Evolutionary conservation across 768 basidiomycete genomes (phyloP).

Genomic region (Boletus speciosus): DNA sequence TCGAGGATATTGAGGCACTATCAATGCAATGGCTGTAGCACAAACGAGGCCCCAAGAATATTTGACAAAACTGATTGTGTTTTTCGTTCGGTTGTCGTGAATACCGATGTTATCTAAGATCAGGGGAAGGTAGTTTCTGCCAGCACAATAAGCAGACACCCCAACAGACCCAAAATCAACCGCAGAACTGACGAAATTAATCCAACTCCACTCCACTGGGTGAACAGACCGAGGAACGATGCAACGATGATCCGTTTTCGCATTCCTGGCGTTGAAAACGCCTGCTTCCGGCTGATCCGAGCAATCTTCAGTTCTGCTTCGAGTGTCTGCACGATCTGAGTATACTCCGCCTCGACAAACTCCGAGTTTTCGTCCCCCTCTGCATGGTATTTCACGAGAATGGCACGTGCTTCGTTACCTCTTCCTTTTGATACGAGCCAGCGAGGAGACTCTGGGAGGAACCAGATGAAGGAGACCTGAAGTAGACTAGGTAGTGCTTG

Average conservation of each 20-base stretch:
- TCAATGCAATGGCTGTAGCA: neutral
- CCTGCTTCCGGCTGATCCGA: neutral
- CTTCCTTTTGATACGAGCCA: constrained; percentile 62
- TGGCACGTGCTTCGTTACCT: constrained; percentile 42
- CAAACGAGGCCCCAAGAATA: constrained; percentile 11
- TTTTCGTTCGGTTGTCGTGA: constrained; percentile 18
- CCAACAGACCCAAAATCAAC: rapidly evolving
- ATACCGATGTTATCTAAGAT: constrained; percentile 19
- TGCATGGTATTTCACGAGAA: constrained; percentile 58
- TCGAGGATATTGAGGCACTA: constrained; percentile 14
- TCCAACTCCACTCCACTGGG: constrained; percentile 14
- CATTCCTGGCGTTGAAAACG: constrained; percentile 14
- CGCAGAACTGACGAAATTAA: constrained; percentile 1
- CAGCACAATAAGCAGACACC: neutral
- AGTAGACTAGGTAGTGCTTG: constrained; percentile 52
- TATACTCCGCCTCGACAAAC: constrained; percentile 56
- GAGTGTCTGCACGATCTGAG: constrained; percentile 53
- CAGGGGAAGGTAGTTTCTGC: constrained; percentile 9
- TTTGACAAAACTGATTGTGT: constrained; percentile 10
- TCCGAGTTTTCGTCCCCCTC: constrained; percentile 51
- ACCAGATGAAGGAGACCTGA: constrained; percentile 53
- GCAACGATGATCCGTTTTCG: constrained; percentile 12
- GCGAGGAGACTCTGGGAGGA: constrained; percentile 62
- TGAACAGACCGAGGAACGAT: constrained; percentile 12
- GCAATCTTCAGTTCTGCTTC: constrained; percentile 24